Base-by-base conservation (phyloP, 1,284 basidiomycete genomes). In the Sporisorium iseilematis-ciliati region DNA sequence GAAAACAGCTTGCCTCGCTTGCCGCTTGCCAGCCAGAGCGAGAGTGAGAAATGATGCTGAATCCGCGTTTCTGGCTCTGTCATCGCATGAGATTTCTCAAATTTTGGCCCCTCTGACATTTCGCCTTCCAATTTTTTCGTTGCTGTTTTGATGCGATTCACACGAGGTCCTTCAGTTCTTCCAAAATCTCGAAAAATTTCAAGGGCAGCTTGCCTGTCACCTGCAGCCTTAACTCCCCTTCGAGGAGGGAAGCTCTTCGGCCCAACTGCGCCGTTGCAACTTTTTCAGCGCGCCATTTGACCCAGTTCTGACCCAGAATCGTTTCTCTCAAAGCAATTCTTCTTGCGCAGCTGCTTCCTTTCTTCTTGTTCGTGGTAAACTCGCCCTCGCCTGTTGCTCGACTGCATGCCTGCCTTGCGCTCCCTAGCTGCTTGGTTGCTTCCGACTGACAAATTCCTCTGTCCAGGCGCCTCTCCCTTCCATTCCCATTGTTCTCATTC, bases 81-180 rank as follows among this genome's bases (percentile, higher is more conserved):
- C 48, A 49, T 49, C 23, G n/a, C 48, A 38, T 38, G 12, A 38
- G 33, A 33, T 8, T 7, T 12, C 33, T 11, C 7, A 7, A 41
- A 21, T 29, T 31, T 49, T 23, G 3, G 14, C 48, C n/a, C n/a
- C 48, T 49, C 48, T 49, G 48, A 10, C 7, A 7, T 8, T 29
- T 16, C 29, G 46, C 46, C 16, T n/a, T 6, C 3, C 29, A 48
- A 23, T 35, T 35, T 35, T 50, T 33, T 7, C 4, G 35, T 38
- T 38, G 29, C 29, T 29, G 29, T 38, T 11, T 38, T 14, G 35
- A 38, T 38, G 35, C 35, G 35, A 38, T 16, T 45, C 42, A 33
- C n/a, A 29, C n/a, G 29, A 23, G 38, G 40, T 25, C 43, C 57
- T n/a, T 66, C 57, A 65, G 12, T 65, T 71, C 68, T 71, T 71